Evolutionary conservation across 352 stramenopile genomes (phyloP), one percentile per base, ranked within the genome.

Genomic region (Globisporangium alternatum): DNA sequence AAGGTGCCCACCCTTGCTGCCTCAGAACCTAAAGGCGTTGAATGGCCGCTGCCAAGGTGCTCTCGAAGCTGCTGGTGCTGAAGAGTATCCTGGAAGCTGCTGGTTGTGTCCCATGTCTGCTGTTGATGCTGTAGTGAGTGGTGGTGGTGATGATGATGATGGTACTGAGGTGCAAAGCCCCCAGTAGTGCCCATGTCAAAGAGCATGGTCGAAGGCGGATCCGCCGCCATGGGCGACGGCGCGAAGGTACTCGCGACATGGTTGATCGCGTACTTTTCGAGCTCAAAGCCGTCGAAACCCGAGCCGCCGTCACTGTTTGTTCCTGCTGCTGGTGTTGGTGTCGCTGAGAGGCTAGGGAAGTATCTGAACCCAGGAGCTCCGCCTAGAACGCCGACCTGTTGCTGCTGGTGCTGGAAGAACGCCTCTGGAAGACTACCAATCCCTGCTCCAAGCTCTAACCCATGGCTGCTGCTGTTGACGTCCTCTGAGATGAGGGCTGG

Each of bases 181-280:
- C 8, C 33, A 22, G 43, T 48, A 5, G 10, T 21, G 17, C 43
- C 17, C 9, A 49, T 37, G 17, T 60, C 41, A 39, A 56, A 56
- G 39, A 56, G 22, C 43, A 61, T 56, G 39, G 52, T 22, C 10
- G n/a, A 41, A 30, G 7, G n/a, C 19, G 39, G 39, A 45, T 17
- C 43, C 6, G 19, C 15, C 19, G n/a, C 30, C 2, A 45, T 21
- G n/a, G 41, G 15, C 15, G 54, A 56, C 6, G 61, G 52, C 31
- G 41, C 52, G 19, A 56, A 56, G 2, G 41, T 43, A 9, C n/a
- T 31, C 30, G 61, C 21, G 41, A 66, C 31, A 22, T 61, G 41
- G 41, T 41, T 61, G 13, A 61, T 66, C 31, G 30, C 15, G 30
- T 61, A 41, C 7, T 49, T 59, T 43, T 61, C 61, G 9, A 61